Evolutionary conservation across 176 grass and related monocot species (phyloP).

Genomic region (Areca catechu): DNA sequence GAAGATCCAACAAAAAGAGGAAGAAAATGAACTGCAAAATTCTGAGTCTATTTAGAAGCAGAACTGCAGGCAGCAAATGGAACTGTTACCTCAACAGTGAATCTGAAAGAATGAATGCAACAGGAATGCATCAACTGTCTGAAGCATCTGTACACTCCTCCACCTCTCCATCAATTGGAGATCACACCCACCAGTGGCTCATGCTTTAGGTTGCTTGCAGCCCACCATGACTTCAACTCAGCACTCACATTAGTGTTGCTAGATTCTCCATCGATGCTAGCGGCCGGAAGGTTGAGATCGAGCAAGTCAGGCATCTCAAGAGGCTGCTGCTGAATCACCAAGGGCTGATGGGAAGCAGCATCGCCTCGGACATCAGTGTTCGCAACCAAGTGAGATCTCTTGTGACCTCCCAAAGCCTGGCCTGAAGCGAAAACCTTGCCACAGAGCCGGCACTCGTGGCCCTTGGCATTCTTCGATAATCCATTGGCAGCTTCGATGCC

Average conservation of each 20-base stretch:
- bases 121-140: neutral
- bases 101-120: neutral
- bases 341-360: too few relatives aligned
- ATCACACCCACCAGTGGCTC: neutral
- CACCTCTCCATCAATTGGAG: neutral
- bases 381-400: constrained; percentile 18
- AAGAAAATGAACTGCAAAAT: too few relatives aligned
- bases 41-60: too few relatives aligned
- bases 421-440: constrained; percentile 22
- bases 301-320: neutral
- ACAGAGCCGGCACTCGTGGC: constrained; percentile 25
- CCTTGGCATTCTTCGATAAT: constrained; percentile 12
- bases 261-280: neutral
- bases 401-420: constrained; percentile 33
- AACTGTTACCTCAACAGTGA: too few relatives aligned
- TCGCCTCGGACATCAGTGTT: neutral
- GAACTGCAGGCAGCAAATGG: too few relatives aligned
- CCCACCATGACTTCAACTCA: neutral
- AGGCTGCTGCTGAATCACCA: neutral
- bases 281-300: constrained; percentile 6
- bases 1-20: too few relatives aligned
- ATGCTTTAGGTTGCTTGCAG: neutral
- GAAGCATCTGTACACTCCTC: constrained; percentile 6
- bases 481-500: neutral
- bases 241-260: neutral